Evolutionary conservation across 768 basidiomycete genomes (phyloP).

Genomic region (Lentinula sp.): DNA sequence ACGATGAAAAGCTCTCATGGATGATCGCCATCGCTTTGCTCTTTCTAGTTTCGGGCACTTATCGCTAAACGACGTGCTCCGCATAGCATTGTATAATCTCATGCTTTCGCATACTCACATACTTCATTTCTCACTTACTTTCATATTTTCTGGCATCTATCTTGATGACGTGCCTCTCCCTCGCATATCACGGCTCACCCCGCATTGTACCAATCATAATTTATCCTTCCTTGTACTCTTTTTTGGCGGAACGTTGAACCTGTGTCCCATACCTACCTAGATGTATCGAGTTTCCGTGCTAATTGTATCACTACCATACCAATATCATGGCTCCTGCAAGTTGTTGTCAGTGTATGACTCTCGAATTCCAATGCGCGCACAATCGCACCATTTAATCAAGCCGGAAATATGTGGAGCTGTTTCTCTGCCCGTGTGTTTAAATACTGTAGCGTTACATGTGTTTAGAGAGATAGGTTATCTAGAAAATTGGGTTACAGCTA

Average conservation of each 20-base stretch:
- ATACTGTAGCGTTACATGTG: too few relatives aligned
- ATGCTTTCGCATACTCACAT: not conserved
- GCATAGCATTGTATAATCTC: not conserved
- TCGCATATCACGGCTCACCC: not conserved
- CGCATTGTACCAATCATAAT: not conserved
- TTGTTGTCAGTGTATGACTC: too few relatives aligned
- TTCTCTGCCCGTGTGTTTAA: too few relatives aligned
- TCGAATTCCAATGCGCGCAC: too few relatives aligned
- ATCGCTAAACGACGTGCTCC: not conserved
- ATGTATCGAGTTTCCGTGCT: not conserved
- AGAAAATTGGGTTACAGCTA: too few relatives aligned
- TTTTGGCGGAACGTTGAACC: not conserved
- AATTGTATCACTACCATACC: not conserved
- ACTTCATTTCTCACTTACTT: not conserved
- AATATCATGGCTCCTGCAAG: not conserved
- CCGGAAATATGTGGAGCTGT: too few relatives aligned
- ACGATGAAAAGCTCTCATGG: too few relatives aligned
- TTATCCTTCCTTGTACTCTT: not conserved
- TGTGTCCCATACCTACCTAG: not conserved
- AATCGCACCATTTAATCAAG: too few relatives aligned
- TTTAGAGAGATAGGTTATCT: too few relatives aligned
- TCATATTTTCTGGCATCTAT: not conserved
- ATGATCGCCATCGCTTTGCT: not conserved
- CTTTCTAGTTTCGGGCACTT: not conserved
- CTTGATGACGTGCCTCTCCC: not conserved